phyloP scores from a whole-genome alignment of 1,284 basidiomycete genomes.

The Tilletiopsis washingtonensis region DNA sequence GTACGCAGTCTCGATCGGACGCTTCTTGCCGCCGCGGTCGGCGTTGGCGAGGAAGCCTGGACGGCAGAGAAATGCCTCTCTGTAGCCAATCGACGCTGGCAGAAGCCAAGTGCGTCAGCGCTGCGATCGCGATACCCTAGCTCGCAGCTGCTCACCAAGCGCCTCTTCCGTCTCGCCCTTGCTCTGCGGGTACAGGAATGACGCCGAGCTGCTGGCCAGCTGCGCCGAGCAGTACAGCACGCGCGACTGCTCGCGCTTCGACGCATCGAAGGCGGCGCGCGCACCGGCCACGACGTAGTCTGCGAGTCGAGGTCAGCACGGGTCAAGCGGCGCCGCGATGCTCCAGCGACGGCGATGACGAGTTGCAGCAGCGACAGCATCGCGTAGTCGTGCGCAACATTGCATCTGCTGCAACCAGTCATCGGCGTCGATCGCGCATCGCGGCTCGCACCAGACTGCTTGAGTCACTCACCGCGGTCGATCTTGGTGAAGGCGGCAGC shows the following conservation, averaged over 20 bases:
- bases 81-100: slow-evolving; percentile 61
- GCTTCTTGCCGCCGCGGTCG: slow-evolving; percentile 19
- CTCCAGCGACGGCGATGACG: no score
- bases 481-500: slow-evolving; percentile 63
- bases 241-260: slow-evolving; percentile 53
- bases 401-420: no score
- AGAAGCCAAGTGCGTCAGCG: no score
- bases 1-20: slow-evolving; percentile 47
- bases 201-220: slow-evolving; percentile 18
- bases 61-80: slow-evolving; percentile 61
- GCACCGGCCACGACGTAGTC: slow-evolving; percentile 68
- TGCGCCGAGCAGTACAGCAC: slow-evolving; percentile 63
- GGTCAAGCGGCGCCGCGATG: neutral
- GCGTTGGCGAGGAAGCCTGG: slow-evolving; percentile 54
- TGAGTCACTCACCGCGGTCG: no score
- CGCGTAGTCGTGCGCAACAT: no score
- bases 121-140: no score
- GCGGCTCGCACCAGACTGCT: no score
- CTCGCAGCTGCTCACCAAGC: no score
- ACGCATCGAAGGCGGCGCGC: slow-evolving; percentile 56
- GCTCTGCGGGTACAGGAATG: slow-evolving; percentile 13
- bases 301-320: slow-evolving; percentile 39
- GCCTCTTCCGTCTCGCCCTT: slow-evolving; percentile 68
- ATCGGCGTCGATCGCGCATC: no score
- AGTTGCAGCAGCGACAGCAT: no score